A percentile compares a stretch with the other conserved stretches of the same genome.
Evolutionary conservation across 176 grass and related monocot species (phyloP).

Genomic region (Oryza coarctata): DNA sequence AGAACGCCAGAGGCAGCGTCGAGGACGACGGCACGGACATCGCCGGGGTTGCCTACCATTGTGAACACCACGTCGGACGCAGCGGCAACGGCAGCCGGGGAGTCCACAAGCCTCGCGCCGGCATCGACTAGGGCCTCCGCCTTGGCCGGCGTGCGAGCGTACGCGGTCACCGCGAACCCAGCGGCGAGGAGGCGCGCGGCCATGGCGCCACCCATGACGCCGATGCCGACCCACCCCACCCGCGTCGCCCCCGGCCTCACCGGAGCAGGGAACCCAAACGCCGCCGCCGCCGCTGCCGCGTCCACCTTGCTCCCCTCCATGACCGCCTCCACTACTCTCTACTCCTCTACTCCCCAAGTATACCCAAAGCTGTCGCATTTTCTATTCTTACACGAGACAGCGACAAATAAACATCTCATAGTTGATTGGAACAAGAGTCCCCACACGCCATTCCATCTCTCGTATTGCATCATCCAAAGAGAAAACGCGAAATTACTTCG

Average conservation of each 20-base stretch:
- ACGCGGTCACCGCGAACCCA: slow-evolving; percentile 56
- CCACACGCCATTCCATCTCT: slow-evolving; percentile 6
- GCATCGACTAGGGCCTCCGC: slow-evolving; percentile 36
- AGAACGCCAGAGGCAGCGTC: slow-evolving; percentile 46
- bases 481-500: not conserved
- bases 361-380: slow-evolving; percentile 20
- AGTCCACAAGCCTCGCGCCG: slow-evolving; percentile 46
- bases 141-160: slow-evolving; percentile 71
- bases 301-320: slow-evolving; percentile 1
- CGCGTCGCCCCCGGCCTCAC: slow-evolving; percentile 47
- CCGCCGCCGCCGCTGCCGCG: not conserved
- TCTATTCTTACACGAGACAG: not conserved
- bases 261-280: slow-evolving; percentile 44
- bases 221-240: slow-evolving; percentile 77
- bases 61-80: slow-evolving; percentile 72
- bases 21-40: slow-evolving; percentile 60
- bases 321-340: not conserved
- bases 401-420: slow-evolving; percentile 7
- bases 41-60: slow-evolving; percentile 69
- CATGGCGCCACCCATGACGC: slow-evolving; percentile 80
- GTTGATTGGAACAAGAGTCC: not conserved
- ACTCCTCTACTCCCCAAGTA: not conserved
- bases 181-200: slow-evolving; percentile 56
- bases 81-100: slow-evolving; percentile 50
- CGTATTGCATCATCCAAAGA: not conserved